Conservation (phyloP, 2,329 filamentous ascomycete genomes). For the Pseudopithomyces maydicus region DNA sequence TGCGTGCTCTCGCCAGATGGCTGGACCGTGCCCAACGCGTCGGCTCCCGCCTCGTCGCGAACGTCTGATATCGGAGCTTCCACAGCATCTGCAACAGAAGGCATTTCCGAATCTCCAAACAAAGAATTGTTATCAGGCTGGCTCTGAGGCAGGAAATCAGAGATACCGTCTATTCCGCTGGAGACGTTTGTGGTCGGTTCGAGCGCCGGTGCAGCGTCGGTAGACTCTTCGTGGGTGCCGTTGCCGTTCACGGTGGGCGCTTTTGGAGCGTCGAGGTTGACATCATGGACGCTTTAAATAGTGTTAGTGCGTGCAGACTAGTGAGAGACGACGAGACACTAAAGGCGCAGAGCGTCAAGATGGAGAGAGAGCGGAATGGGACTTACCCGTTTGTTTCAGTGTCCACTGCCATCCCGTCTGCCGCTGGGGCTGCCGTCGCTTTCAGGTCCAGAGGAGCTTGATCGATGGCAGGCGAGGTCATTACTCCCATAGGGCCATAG, state of each 20-base stretch:
- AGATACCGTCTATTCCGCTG: conserved; percentile 50
- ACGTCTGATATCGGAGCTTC: conserved; percentile 48
- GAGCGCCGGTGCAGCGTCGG: conserved; percentile 35
- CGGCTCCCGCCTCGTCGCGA: conserved; percentile 33
- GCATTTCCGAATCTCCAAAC: conserved; percentile 39
- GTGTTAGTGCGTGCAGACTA: conserved; percentile 21
- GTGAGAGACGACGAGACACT: conserved; percentile 12
- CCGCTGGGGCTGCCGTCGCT: conserved; percentile 52
- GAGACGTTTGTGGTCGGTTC: conserved; percentile 49
- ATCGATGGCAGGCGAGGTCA: conserved; percentile 45
- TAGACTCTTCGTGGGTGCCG: conserved; percentile 16
- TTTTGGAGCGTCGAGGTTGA: conserved; percentile 31
- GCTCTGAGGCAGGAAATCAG: conserved; percentile 50
- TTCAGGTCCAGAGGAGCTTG: conserved; percentile 55
- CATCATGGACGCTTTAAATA: conserved; percentile 35
- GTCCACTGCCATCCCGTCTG: conserved; percentile 59
- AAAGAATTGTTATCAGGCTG: conserved; percentile 48
- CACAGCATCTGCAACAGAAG: conserved; percentile 45
- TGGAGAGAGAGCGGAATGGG: conserved; percentile 6
- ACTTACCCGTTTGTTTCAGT: conserved; percentile 65
- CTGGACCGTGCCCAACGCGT: conserved; percentile 11
- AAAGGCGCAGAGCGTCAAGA: background rate
- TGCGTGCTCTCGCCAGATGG: conserved; percentile 33
- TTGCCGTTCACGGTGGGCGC: conserved; percentile 39
- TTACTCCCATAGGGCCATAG: conserved; percentile 49